These are phyloP conservation scores for Forsythia viridissima DNA, from an alignment of 257 asterid genomes.

Conservation along the genomic window DNA sequence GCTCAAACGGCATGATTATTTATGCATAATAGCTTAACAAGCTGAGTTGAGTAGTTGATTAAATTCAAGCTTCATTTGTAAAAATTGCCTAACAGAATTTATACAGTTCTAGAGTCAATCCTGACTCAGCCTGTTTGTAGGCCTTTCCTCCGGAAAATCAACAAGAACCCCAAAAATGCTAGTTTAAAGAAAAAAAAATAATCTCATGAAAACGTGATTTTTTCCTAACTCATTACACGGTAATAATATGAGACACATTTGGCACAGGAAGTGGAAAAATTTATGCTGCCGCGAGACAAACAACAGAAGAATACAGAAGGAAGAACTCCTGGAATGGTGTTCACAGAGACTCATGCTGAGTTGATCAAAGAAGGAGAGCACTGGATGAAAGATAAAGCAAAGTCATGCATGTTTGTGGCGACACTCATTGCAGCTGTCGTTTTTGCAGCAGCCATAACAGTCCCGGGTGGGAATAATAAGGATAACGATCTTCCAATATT, in stretches of 20 bases:
- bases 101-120: too few species aligned
- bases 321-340: background rate
- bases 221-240: background rate
- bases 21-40: too few species aligned
- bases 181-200: too few species aligned
- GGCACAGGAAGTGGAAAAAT: background rate
- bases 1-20: too few species aligned
- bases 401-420: background rate
- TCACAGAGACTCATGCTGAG: background rate
- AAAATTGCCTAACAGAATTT: too few species aligned
- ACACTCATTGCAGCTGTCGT: background rate
- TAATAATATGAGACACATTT: background rate
- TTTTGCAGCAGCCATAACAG: background rate
- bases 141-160: too few species aligned
- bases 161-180: background rate
- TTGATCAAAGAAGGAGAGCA: background rate
- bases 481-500: background rate
- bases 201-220: too few species aligned
- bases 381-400: background rate
- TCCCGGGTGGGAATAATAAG: background rate
- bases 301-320: background rate
- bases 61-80: too few species aligned
- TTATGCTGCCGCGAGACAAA: background rate
- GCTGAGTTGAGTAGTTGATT: too few species aligned
- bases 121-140: too few species aligned